Evolutionary conservation across 2,329 filamentous ascomycete genomes (phyloP).

Genomic region (Exophiala sp.): DNA sequence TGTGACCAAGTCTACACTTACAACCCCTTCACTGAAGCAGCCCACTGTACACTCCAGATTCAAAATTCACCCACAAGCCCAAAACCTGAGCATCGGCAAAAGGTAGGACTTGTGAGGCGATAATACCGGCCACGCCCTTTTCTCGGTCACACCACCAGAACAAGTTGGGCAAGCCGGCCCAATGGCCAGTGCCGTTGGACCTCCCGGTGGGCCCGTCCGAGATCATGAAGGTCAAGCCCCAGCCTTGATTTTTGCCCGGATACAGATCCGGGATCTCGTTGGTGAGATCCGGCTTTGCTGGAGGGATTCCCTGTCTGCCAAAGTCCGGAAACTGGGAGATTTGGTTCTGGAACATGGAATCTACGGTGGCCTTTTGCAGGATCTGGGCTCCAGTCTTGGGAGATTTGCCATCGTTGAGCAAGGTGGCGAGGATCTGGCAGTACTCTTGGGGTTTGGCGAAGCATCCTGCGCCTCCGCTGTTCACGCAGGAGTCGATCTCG

Average conservation of each 20-base stretch:
- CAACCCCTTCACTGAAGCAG: slow-evolving; percentile 3
- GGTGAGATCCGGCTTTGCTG: slow-evolving; percentile 46
- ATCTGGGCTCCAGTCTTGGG: slow-evolving; percentile 44
- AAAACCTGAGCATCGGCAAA: slow-evolving; percentile 27
- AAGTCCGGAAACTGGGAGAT: slow-evolving; percentile 52
- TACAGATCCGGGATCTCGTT: slow-evolving; percentile 43
- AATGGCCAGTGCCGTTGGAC: slow-evolving; percentile 48
- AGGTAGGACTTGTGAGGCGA: slow-evolving; percentile 25
- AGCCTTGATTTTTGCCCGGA: slow-evolving; percentile 50
- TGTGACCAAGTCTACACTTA: neutral
- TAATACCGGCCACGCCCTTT: slow-evolving; percentile 32
- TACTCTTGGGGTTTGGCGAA: slow-evolving; percentile 58
- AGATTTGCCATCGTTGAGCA: slow-evolving; percentile 60
- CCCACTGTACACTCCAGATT: slow-evolving; percentile 23
- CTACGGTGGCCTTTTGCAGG: slow-evolving; percentile 43
- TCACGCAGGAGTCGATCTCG: slow-evolving; percentile 36
- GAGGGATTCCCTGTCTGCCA: slow-evolving; percentile 41
- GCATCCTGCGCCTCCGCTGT: slow-evolving; percentile 57
- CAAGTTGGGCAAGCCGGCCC: slow-evolving; percentile 56
- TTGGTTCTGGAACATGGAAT: slow-evolving; percentile 50
- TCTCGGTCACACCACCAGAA: slow-evolving; percentile 42
- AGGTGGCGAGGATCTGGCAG: slow-evolving; percentile 50
- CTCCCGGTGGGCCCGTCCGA: slow-evolving; percentile 46
- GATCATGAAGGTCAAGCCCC: slow-evolving; percentile 44
- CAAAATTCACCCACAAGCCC: slow-evolving; percentile 23